Base-by-base conservation (phyloP, 495 filamentous ascomycete genomes). In the Amphirosellinia nigrospora region DNA sequence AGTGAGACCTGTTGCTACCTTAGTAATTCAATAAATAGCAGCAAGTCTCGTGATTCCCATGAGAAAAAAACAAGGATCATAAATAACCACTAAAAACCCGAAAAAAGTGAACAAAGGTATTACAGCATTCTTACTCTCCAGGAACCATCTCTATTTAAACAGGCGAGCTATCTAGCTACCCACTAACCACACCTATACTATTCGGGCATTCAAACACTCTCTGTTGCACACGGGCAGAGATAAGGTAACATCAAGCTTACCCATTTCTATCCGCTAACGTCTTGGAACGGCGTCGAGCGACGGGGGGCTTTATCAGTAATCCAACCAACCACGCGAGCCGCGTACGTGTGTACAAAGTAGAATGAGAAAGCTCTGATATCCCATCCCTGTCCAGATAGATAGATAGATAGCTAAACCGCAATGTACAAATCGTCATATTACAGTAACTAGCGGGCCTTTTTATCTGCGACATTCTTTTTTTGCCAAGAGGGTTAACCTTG, bases 231-330 rank as follows among this genome's bases (percentile, higher is more conserved):
- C 3, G 16, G 23, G 9, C 21, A 53, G 28, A 53, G 50, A 53
- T 53, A 53, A 53, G 50, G 50, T 53, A 53, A 53, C 50, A 53
- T 53, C 26, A 7, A 53, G 26, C 50, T 53, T 53, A 53, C 50
- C 50, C 7, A 53, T 53, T 53, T 26, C 50, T 2, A 16, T 53
- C 50, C 26, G 26, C 50, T 53, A 53, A 53, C 1, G 50, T 53
- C 50, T 53, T 53, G 50, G 43, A 13, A 53, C 9, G 48, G 48
- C 48, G 48, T 52, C 23, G 48, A 52, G 48, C 48, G 26, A 53
- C 50, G 50, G 50, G 46, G 48, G 11, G 26, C 50, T 53, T 53
- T 53, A 53, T 53, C 50, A 53, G 50, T 53, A 53, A 23, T 26
- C 50, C 50, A 30, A 53, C 50, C 50, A 53, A 53, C 50, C 50